Evolutionary conservation across 495 filamentous ascomycete species (phyloP).

Genomic region (Penicillium crystallinum): DNA sequence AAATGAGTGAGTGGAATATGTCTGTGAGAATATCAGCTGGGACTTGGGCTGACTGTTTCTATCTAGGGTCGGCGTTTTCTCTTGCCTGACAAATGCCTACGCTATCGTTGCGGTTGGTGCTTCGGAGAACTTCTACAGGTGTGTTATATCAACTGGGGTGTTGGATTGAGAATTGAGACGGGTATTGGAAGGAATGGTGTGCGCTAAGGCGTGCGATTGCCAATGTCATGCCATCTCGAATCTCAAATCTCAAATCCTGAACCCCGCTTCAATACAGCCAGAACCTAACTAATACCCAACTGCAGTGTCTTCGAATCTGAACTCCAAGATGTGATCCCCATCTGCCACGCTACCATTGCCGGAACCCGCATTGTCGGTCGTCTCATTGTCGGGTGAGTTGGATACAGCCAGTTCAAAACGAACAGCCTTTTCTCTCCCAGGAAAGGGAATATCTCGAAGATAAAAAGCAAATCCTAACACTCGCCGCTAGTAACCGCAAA

Average conservation of each 20-base stretch:
- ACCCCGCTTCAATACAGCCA: background rate
- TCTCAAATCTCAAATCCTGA: background rate
- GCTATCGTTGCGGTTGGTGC: conserved; percentile 88
- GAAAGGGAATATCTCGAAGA: background rate
- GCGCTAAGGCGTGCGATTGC: background rate
- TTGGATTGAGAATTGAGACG: background rate
- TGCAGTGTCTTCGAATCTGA: conserved; percentile 86
- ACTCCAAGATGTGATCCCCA: conserved; percentile 93
- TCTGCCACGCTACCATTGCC: conserved; percentile 95
- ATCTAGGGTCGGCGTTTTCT: conserved; percentile 89
- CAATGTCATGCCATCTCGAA: background rate
- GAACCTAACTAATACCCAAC: background rate
- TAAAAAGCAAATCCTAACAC: conserved; percentile 8
- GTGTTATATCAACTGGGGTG: background rate
- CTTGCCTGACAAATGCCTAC: conserved; percentile 94
- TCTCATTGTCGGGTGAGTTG: conserved; percentile 82
- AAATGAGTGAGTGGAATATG: conserved; percentile 71
- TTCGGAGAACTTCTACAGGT: conserved; percentile 97
- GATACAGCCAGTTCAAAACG: background rate
- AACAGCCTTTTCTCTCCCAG: background rate
- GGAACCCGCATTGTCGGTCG: conserved; percentile 93
- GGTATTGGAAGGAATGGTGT: background rate
- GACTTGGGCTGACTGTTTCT: background rate
- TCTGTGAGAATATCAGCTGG: background rate
- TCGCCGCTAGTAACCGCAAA: conserved; percentile 70